phyloP scores from a whole-genome alignment of 441 rosid genomes.

The Brassica balearica region DNA sequence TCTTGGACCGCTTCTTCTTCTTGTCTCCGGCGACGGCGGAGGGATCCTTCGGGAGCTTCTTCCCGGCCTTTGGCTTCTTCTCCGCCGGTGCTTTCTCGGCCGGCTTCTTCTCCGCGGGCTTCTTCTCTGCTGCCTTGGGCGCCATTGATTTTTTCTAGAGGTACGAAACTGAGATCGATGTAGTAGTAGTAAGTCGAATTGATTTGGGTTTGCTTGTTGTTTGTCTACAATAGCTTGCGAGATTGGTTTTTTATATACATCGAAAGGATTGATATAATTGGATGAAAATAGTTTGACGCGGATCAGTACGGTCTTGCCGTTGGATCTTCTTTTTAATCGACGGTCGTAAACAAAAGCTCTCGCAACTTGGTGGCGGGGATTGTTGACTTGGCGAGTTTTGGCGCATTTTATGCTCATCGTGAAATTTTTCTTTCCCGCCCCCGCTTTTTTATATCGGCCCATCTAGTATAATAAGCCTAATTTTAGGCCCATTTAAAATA shows the following conservation, averaged over 20 bases:
- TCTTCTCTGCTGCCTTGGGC: constrained; percentile 1
- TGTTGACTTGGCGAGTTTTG: constrained; percentile 29
- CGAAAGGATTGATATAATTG: constrained; percentile 33
- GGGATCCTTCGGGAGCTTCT: constrained; percentile 32
- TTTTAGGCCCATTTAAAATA: neutral
- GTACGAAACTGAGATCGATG: no score
- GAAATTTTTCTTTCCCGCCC: constrained; percentile 31
- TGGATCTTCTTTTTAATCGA: constrained; percentile 41
- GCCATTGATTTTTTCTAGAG: constrained; percentile 10
- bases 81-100: neutral
- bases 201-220: neutral
- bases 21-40: constrained; percentile 35
- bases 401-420: constrained; percentile 10
- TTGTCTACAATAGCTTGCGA: neutral
- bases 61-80: neutral
- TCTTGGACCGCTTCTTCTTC: constrained; percentile 44
- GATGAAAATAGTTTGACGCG: constrained; percentile 8
- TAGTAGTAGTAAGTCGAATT: neutral
- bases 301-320: constrained; percentile 40
- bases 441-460: constrained; percentile 10
- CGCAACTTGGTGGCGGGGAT: constrained; percentile 10
- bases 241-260: constrained; percentile 24
- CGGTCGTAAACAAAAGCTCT: constrained; percentile 26
- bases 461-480: neutral
- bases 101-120: neutral